These are phyloP conservation scores for Clonostachys rhizophaga DNA, from an alignment of 2,329 filamentous ascomycete genomes.

Conservation along the genomic window DNA sequence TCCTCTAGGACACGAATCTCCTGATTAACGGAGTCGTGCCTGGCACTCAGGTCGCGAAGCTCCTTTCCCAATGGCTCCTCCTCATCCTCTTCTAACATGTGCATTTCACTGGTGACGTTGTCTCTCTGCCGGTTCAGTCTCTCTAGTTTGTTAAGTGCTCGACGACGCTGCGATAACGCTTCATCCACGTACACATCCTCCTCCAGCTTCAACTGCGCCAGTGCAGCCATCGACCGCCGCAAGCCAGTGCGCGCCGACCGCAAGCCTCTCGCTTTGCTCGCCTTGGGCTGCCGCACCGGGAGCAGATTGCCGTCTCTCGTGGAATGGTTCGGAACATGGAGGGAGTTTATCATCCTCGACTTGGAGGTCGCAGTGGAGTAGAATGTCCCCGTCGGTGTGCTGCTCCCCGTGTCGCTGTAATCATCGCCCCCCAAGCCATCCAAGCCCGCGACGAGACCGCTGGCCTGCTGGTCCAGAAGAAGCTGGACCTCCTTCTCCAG, in stretches of 20 bases:
- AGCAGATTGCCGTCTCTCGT: slow-evolving; percentile 43
- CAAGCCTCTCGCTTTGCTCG: slow-evolving; percentile 47
- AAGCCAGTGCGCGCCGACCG: slow-evolving; percentile 61
- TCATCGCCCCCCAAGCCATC: slow-evolving; percentile 12
- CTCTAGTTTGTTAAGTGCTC: slow-evolving; percentile 53
- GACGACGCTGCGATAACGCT: slow-evolving; percentile 51
- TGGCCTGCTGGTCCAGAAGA: slow-evolving; percentile 43
- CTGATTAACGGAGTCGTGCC: slow-evolving; percentile 46
- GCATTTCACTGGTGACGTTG: slow-evolving; percentile 46
- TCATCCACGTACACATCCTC: slow-evolving; percentile 57
- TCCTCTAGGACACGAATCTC: slow-evolving; percentile 65
- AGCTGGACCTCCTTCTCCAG: slow-evolving; percentile 42
- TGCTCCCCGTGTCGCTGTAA: slow-evolving; percentile 33
- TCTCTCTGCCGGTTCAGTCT: slow-evolving; percentile 43
- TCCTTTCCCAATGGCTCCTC: slow-evolving; percentile 56
- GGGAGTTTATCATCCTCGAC: slow-evolving; percentile 30
- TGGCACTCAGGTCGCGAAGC: slow-evolving; percentile 53
- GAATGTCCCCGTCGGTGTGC: slow-evolving; percentile 31
- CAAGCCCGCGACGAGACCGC: slow-evolving; percentile 32
- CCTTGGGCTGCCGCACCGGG: slow-evolving; percentile 54
- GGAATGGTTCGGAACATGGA: slow-evolving; percentile 33
- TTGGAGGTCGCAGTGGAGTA: slow-evolving; percentile 31
- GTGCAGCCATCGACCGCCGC: slow-evolving; percentile 54
- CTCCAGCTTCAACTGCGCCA: slow-evolving; percentile 63
- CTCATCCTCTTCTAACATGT: slow-evolving; percentile 47